Evolutionary conservation across 2,329 filamentous ascomycete genomes (phyloP), one percentile per base, ranked within the genome.

Genomic region (Fusarium xyrophilum): DNA sequence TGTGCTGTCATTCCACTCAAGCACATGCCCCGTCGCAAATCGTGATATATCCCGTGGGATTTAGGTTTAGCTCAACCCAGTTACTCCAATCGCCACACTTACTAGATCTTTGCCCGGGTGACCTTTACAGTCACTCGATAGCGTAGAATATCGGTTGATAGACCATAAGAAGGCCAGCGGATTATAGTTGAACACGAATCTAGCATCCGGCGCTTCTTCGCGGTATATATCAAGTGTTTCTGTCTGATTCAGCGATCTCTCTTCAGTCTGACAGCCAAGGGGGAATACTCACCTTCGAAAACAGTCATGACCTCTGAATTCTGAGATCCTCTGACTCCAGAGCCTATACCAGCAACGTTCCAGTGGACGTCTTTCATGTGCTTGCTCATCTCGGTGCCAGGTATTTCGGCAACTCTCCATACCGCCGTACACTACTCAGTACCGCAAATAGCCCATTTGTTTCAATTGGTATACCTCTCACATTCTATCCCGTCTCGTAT

Each of bases 401-500:
- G 21, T 15, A 52, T 47, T 1, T 64, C 61, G 0, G 61, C 52
- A 0, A 60, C 61, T 38, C 61, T 44, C 60, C 61, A 64, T 3
- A 64, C 59, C 21, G 60, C 59, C 58, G 5, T 0, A 14, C 0
- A 5, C 8, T 6, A 0, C 1, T 55, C 25, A 63, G 21, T 8
- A n/a, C 1, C 1, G 0, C 5, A 6, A 28, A 17, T 1, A 0
- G 2, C 0, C 5, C n/a, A 1, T 7, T 6, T 0, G 0, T 6
- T 0, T 0, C 1, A 1, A 10, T 2, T 2, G 0, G 2, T 1
- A 0, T 9, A 30, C 56, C 60, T n/a, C 57, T 36, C 0, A 64
- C 59, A 3, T 63, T 64, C 4, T 64, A 64, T 2, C 61, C 60
- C 4, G 60, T 60, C 4, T 64, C 59, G 61, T 64, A 12, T 64